Conservation (phyloP, 2,329 filamentous ascomycete genomes). For the Aspergillus terreus region DNA sequence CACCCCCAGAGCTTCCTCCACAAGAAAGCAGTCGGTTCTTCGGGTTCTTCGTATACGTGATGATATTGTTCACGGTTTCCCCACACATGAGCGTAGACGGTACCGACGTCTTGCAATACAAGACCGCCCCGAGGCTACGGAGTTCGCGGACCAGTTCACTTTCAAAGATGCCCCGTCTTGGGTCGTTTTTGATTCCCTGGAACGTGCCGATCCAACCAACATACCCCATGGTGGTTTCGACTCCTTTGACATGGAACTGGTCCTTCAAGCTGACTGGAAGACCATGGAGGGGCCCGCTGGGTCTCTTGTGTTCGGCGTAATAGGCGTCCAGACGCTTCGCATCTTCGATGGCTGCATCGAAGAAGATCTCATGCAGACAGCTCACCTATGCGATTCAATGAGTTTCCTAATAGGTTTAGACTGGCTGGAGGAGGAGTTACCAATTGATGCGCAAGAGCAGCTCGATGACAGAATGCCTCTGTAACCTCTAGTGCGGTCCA, state of each 20-base stretch:
- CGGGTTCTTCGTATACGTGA: conserved; percentile 56
- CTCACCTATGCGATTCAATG: conserved; percentile 29
- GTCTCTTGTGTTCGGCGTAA: conserved; percentile 37
- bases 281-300: conserved; percentile 60
- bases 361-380: conserved; percentile 54
- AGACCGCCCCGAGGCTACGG: conserved; percentile 50
- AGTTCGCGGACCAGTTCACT: conserved; percentile 58
- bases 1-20: conserved; percentile 58
- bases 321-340: conserved; percentile 50
- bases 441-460: conserved; percentile 57
- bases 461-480: conserved; percentile 55
- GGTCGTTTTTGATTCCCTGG: conserved; percentile 51
- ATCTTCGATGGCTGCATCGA: conserved; percentile 49
- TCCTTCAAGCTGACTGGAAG: conserved; percentile 56
- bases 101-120: conserved; percentile 54
- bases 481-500: conserved; percentile 57
- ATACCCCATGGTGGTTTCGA: conserved; percentile 60
- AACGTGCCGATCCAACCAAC: conserved; percentile 63
- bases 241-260: conserved; percentile 46
- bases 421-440: conserved; percentile 27
- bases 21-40: conserved; percentile 52
- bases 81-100: conserved; percentile 56
- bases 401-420: neutral
- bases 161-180: conserved; percentile 50
- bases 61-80: conserved; percentile 61